Base-by-base conservation (phyloP, 1,139 yeast genomes). In the Blastobotrys persicus region DNA sequence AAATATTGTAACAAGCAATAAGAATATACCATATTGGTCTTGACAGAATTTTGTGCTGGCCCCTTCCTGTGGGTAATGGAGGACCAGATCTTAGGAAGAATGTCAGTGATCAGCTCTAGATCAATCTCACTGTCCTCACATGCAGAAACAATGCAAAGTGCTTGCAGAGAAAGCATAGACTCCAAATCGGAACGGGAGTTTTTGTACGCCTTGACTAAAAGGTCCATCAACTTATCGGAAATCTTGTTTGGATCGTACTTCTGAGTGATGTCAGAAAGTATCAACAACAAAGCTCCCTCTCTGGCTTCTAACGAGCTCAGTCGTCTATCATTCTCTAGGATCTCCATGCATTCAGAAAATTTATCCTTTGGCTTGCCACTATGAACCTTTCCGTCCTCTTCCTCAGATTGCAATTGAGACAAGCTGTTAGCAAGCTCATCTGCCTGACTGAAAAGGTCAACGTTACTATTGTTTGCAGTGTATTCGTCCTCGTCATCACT, bases 191-290 rank as follows among this genome's bases (percentile, higher is more conserved):
- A 57, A 20, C 69, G 62, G n/a, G 62, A 52, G 9, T 62, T 54
- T 37, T 55, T 23, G 43, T 56, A 59, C 4, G 70, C 59, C 51
- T 58, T 59, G 28, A 55, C 57, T 13, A 67, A 53, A 11, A 55
- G 49, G n/a, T 55, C 54, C 34, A 64, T 50, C 35, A 63, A 55
- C 13, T 51, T 50, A 28, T 49, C 51, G 9, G 50, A 48, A 40
- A 62, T 50, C 45, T 58, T 49, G 35, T 54, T 59, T 2, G 72
- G 72, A 44, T 64, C 71, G 46, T 64, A 67, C 50, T 64, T 65
- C 47, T 56, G 54, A 20, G 66, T 61, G 16, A 67, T 47, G 9
- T 57, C 55, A 1, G 60, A 48, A 18, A 63, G 48, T 18, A 66
- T 56, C 14, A 56, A 52, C 23, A 52, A 55, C 45, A 68, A 51